phyloP scores from a whole-genome alignment of 306 rosid species.

The Rosa lucieae region DNA sequence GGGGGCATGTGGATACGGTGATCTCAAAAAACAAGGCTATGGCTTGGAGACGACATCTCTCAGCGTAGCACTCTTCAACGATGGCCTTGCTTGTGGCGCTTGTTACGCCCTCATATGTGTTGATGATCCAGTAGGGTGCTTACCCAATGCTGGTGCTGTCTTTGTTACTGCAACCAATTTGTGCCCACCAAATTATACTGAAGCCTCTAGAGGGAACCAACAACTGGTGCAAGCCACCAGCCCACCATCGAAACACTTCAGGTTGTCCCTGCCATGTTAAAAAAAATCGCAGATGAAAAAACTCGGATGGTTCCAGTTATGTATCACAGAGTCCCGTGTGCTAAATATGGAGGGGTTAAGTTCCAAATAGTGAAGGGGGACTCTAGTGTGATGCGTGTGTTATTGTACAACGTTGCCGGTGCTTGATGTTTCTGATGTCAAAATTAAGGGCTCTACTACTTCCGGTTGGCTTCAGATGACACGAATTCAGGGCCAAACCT shows the following conservation, averaged over 20 bases:
- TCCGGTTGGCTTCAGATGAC: conserved; percentile 44
- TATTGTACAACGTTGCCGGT: conserved; percentile 48
- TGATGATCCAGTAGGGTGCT: conserved; percentile 48
- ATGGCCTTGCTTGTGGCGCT: conserved; percentile 46
- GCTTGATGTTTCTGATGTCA: conserved; percentile 41
- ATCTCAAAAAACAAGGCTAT: conserved; percentile 61
- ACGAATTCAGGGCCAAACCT: conserved; percentile 55
- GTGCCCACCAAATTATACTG: conserved; percentile 54
- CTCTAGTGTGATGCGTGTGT: conserved; percentile 36
- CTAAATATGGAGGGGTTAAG: conserved; percentile 40
- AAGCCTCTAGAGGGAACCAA: conserved; percentile 45
- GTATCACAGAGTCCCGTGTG: conserved; percentile 39
- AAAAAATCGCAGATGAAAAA: conserved; percentile 27
- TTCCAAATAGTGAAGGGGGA: conserved; percentile 51
- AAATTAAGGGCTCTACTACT: conserved; percentile 27
- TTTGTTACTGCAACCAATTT: conserved; percentile 57
- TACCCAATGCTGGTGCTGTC: conserved; percentile 28
- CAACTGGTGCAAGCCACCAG: conserved; percentile 86
- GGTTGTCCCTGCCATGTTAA: conserved; percentile 52
- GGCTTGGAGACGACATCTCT: conserved; percentile 58
- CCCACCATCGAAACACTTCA: conserved; percentile 64
- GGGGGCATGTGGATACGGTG: conserved; percentile 78
- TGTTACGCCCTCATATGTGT: conserved; percentile 53
- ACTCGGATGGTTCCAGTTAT: conserved; percentile 56
- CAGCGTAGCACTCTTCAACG: conserved; percentile 56